Evolutionary conservation across 805 yeast genomes (phyloP).

Genomic region (Suhomyces sp.): DNA sequence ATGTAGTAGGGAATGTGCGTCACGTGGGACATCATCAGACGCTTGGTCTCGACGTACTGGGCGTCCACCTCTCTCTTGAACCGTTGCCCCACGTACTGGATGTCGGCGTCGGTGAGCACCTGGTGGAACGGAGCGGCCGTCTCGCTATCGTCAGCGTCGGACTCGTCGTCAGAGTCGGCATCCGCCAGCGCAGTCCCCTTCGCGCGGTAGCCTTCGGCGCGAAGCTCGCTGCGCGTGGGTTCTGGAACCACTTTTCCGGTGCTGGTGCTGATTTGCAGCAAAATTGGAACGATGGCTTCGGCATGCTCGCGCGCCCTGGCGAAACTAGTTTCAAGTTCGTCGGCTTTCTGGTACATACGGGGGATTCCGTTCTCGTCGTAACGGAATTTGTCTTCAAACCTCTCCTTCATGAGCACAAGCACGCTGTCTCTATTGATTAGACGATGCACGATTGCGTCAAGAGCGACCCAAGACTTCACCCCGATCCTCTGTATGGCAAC

Average conservation of each 20-base stretch:
- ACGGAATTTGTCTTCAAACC: slow-evolving; percentile 78
- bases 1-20: slow-evolving; percentile 84
- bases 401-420: slow-evolving; percentile 63
- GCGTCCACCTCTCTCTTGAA: slow-evolving; percentile 77
- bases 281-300: slow-evolving; percentile 53
- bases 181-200: slow-evolving; percentile 24
- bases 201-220: slow-evolving; percentile 21
- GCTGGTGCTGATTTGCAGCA: slow-evolving; percentile 41
- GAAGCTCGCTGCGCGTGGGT: slow-evolving; percentile 21
- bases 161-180: slow-evolving; percentile 17
- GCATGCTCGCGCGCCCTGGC: slow-evolving; percentile 59
- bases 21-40: slow-evolving; percentile 74
- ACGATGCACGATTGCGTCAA: slow-evolving; percentile 58
- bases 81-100: slow-evolving; percentile 27
- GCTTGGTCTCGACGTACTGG: slow-evolving; percentile 79
- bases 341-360: slow-evolving; percentile 68
- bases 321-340: slow-evolving; percentile 68
- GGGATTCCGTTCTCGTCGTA: slow-evolving; percentile 85
- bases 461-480: slow-evolving; percentile 60
- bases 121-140: slow-evolving; percentile 46
- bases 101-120: slow-evolving; percentile 29
- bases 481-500: slow-evolving; percentile 43
- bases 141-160: slow-evolving; percentile 14
- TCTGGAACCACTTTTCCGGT: slow-evolving; percentile 62
- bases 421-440: slow-evolving; percentile 65